A percentile compares a stretch with the other conserved stretches of the same genome.
phyloP scores from a whole-genome alignment of 768 basidiomycete genomes.

The Pisolithus microcarpus region DNA sequence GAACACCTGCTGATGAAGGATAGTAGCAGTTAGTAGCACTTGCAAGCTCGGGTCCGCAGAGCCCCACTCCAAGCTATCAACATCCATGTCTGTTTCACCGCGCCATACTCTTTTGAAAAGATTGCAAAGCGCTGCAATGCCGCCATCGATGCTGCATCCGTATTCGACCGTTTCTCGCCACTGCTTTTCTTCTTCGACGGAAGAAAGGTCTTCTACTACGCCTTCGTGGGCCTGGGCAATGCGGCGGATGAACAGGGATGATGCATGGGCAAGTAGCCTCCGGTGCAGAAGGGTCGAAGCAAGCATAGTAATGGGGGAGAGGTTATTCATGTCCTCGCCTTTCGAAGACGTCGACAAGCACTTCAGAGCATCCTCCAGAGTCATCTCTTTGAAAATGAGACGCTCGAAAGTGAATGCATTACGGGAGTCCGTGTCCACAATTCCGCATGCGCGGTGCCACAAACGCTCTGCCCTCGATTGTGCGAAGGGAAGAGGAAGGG shows the following conservation, averaged over 20 bases:
- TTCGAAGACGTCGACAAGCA: conserved; percentile 24
- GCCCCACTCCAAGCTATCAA: conserved; percentile 26
- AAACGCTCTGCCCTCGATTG: conserved; percentile 37
- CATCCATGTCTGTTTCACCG: conserved; percentile 22
- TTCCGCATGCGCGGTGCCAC: conserved; percentile 33
- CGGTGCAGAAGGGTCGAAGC: conserved; percentile 45
- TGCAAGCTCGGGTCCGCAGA: conserved; percentile 40
- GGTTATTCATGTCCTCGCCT: conserved; percentile 2
- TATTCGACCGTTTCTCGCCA: conserved; percentile 47
- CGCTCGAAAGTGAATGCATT: conserved; percentile 40
- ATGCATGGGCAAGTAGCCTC: conserved; percentile 46
- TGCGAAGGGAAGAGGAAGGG: conserved; percentile 31
- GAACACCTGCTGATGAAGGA: conserved; percentile 59
- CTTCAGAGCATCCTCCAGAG: conserved; percentile 46
- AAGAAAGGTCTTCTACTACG: conserved; percentile 8
- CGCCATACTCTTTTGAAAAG: conserved; percentile 53
- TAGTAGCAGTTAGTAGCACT: conserved; percentile 50
- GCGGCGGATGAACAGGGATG: conserved; percentile 45
- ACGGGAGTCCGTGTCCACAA: conserved; percentile 17
- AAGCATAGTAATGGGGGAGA: conserved; percentile 43
- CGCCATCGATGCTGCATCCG: conserved; percentile 58
- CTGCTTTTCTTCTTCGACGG: conserved; percentile 27
- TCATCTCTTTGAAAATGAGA: conserved; percentile 46
- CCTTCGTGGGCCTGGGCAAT: conserved; percentile 23
- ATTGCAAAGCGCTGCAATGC: conserved; percentile 45